Percentiles rank a stretch among this genome's conserved stretches.
Conservation (phyloP, 768 basidiomycete genomes). For the Phlebiopsis gigantea region DNA sequence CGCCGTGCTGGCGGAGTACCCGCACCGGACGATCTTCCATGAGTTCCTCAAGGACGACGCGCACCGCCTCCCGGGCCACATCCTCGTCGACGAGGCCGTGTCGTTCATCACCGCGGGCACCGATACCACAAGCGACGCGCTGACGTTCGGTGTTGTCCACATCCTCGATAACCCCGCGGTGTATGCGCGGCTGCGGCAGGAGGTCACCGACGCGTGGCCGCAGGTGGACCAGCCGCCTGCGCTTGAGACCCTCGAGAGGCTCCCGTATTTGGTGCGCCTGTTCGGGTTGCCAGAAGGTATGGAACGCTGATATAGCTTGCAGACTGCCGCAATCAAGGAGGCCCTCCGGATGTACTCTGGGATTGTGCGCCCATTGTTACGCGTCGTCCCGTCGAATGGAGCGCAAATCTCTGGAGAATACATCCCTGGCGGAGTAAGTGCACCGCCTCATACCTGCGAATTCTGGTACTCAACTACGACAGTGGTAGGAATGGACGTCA, state of each 20-base stretch:
- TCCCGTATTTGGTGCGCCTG: constrained; percentile 38
- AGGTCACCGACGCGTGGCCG: constrained; percentile 36
- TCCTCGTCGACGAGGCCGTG: constrained; percentile 20
- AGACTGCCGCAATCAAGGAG: constrained; percentile 46
- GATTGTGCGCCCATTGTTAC: constrained; percentile 32
- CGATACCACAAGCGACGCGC: constrained; percentile 37
- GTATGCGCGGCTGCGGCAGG: constrained; percentile 24
- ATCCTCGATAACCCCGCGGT: constrained; percentile 29
- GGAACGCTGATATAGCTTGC: neutral
- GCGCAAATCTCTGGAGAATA: constrained; percentile 28
- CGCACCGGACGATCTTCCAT: constrained; percentile 34
- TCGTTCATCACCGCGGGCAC: constrained; percentile 35
- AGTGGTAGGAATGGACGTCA: constrained; percentile 28
- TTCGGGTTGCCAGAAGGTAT: neutral
- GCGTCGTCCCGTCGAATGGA: constrained; percentile 31
- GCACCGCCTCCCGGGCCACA: neutral
- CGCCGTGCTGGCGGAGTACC: constrained; percentile 17
- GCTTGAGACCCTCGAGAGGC: constrained; percentile 35
- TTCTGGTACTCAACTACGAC: too few relatives aligned
- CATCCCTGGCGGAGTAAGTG: constrained; percentile 36
- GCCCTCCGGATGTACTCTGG: constrained; percentile 37
- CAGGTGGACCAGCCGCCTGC: constrained; percentile 26
- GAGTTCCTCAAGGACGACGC: constrained; percentile 19
- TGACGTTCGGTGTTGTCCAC: constrained; percentile 32
- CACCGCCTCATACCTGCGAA: too few relatives aligned